These are phyloP conservation scores for Lanmaoa pseudosensibilis DNA, from an alignment of 768 basidiomycete genomes.

Conservation along the genomic window DNA sequence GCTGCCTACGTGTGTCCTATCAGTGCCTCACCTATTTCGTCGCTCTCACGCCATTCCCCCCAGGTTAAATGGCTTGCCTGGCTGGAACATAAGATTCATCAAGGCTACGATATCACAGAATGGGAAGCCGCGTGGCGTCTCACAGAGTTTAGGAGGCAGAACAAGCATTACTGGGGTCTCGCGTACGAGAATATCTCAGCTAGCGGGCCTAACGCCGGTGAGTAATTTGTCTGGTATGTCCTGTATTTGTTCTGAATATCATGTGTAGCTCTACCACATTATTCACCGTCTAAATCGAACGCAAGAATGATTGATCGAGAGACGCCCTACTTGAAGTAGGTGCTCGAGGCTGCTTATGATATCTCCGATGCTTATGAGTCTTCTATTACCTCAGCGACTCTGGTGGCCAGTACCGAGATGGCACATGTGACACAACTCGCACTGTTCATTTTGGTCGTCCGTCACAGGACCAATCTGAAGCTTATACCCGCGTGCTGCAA, in stretches of 20 bases:
- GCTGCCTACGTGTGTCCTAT: constrained; percentile 66
- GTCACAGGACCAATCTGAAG: constrained; percentile 80
- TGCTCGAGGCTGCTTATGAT: constrained; percentile 12
- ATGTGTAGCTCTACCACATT: constrained; percentile 80
- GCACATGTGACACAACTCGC: constrained; percentile 83
- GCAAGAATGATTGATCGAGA: constrained; percentile 76
- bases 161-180: constrained; percentile 76
- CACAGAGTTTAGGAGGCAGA: constrained; percentile 69
- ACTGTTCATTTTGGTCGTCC: constrained; percentile 88
- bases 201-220: constrained; percentile 81
- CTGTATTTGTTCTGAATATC: neutral
- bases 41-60: constrained; percentile 10
- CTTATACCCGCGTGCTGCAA: constrained; percentile 93
- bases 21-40: constrained; percentile 5
- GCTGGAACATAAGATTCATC: constrained; percentile 77
- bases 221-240: constrained; percentile 15
- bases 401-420: constrained; percentile 87
- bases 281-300: constrained; percentile 68
- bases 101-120: constrained; percentile 84
- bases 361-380: constrained; percentile 15
- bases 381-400: constrained; percentile 64
- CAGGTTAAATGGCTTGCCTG: constrained; percentile 84
- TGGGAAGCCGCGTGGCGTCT: constrained; percentile 88
- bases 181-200: constrained; percentile 92
- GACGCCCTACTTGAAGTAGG: constrained; percentile 87